Evolutionary conservation across 2,329 filamentous ascomycete genomes (phyloP), one percentile per base, ranked within the genome.

Genomic region (Fonsecaea pedrosoi): DNA sequence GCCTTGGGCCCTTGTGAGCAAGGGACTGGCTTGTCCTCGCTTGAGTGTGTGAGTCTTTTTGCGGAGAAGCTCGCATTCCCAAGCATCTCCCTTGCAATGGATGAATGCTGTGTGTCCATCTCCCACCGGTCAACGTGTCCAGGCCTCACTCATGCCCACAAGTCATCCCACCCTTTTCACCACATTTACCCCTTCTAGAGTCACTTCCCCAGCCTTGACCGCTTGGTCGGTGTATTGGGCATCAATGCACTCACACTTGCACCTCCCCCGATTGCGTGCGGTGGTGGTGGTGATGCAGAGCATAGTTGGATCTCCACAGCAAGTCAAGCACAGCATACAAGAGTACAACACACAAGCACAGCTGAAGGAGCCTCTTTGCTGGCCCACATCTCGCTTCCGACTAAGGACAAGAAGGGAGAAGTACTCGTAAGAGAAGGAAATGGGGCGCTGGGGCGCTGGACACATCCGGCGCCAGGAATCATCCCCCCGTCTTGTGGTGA

Each of bases 391-490:
- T 50, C 21, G 45, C 45, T 25, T 50, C 25, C 4, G 12, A 18
- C 45, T 4, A 50, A 30, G 30, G 30, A 32, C 30, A 7, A 38
- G 35, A 45, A 18, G 45, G 21, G 21, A 50, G 45, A 48, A 48
- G 42, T 18, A 50, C 25, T 18, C 12, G 45, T 10, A 50, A 50
- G 45, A 50, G 45, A 50, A 50, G 45, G 45, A 50, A 50, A 50
- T 50, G 45, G 40, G 40, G 45, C 18, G n/a, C 42, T 21, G 42
- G 38, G 42, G 42, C 15, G 55, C 60, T 63, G 55, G 65, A 34
- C 38, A 53, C 34, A 55, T 60, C 60, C 60, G 65, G 60, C 25
- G 10, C 25, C 60, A 63, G 35, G 48, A 54, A 45, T 50, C 55
- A 40, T 62, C 54, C 60, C 65, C 65, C 64, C 64, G 53, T 50